Conservation (phyloP, 2,329 filamentous ascomycete genomes). For the Salinomyces thailandicus region DNA sequence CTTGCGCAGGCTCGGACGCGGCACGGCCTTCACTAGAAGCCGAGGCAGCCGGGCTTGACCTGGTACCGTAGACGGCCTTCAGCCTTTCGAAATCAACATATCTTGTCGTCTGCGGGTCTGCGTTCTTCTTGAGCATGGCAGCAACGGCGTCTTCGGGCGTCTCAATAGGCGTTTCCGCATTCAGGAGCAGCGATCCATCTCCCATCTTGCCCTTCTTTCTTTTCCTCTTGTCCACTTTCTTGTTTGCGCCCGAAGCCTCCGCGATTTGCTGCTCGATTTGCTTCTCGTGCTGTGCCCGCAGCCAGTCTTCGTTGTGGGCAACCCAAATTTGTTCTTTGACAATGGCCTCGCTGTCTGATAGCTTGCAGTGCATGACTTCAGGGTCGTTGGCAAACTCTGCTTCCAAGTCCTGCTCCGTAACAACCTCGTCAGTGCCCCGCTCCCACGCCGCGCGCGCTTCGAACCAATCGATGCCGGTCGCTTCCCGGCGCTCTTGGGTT, state of each 20-base stretch:
- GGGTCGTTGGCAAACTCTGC: conserved; percentile 83
- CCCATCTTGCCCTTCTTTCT: conserved; percentile 34
- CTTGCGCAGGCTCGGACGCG: conserved; percentile 2
- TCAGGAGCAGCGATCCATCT: conserved; percentile 32
- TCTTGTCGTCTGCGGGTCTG: conserved; percentile 30
- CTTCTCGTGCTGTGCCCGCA: conserved; percentile 78
- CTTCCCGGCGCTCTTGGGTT: conserved; percentile 40
- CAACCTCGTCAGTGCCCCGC: conserved; percentile 53
- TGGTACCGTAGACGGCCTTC: conserved; percentile 29
- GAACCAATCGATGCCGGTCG: conserved; percentile 37
- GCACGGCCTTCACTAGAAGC: conserved; percentile 4
- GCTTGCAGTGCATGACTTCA: conserved; percentile 70
- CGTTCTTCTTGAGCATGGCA: conserved; percentile 38
- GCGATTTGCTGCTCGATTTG: conserved; percentile 59
- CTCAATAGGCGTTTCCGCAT: conserved; percentile 31
- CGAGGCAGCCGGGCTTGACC: not conserved
- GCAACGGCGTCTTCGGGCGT: conserved; percentile 36
- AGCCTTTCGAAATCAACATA: conserved; percentile 39
- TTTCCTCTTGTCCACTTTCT: conserved; percentile 24
- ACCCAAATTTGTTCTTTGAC: conserved; percentile 92
- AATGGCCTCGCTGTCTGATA: conserved; percentile 61
- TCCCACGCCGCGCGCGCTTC: conserved; percentile 19
- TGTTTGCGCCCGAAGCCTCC: conserved; percentile 36
- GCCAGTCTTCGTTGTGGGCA: conserved; percentile 86
- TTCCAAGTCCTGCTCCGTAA: conserved; percentile 21